Base-by-base conservation (phyloP, 805 yeast genomes). In the Schwanniomyces polymorphus region DNA sequence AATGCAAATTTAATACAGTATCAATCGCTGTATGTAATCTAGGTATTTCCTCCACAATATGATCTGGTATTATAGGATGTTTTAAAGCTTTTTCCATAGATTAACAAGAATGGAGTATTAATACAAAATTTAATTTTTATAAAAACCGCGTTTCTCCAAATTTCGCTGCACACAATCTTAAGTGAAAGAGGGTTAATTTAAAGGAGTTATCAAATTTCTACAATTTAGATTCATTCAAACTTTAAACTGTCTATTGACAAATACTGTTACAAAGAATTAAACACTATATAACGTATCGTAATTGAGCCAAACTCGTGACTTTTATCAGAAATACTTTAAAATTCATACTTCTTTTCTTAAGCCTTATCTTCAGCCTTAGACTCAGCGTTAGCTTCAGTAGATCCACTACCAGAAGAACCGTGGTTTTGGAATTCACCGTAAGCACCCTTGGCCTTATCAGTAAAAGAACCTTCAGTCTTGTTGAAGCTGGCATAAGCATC, bases 361-460 rank as follows among this genome's bases (percentile, higher is more conserved):
- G 39, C 9, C 38, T 34, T 33, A 17, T 17, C n/a, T 5, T 33
- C 23, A n/a, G 25, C 9, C 25, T 17, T 35, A 21, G 38, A 34
- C 7, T 35, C 38, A 18, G 38, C 5, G n/a, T 35, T 37, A 11
- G 33, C 6, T 21, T 21, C 23, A 21, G 23, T 21, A 21, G 23
- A 21, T 21, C 23, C 23, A n/a, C 14, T 27, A 26, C 21, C 42
- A 7, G 26, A 12, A 17, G 28, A 31, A 26, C 49, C 43, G 54
- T 58, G 63, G 56, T 59, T 54, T 43, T 60, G 57, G 57, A 58
- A 60, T 25, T 58, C 68, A 33, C 55, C 45, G 60, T 61, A 70
- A 37, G 66, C 69, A 43, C 64, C 61, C 56, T 67, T 59, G 48
- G 75, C 76, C 57, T 68, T 65, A 51, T 63, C 68, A 18, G 57